Base-by-base conservation (phyloP, 2,329 filamentous ascomycete species). In the Neospermospora avenae region DNA sequence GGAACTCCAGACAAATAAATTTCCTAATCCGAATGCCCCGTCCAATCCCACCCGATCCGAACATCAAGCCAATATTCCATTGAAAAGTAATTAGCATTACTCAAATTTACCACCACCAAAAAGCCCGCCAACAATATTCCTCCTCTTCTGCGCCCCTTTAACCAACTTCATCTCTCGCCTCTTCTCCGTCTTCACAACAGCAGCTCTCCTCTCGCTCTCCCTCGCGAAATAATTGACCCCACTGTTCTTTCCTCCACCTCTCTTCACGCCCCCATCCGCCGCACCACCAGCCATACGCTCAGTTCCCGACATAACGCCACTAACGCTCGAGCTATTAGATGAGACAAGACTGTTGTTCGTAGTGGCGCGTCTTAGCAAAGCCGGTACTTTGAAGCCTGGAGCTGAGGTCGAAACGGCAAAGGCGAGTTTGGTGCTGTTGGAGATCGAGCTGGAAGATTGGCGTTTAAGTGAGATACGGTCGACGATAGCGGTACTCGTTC, bases 401-500 rank as follows among this genome's bases (percentile, higher is more conserved):
- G 71, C 64, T 60, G 73, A 67, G 2, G 75, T 68, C 5, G 75
- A 71, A 2, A 77, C 74, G n/a, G 70, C 67, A 71, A 90, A 90
- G 3, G 86, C 87, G 60, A 87, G 77, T 22, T 79, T 80, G 3
- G 74, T 67, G 18, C 67, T 71, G 20, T 70, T 68, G 39, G 69
- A 69, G 31, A 72, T 63, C 2, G 74, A 71, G 42, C 67, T 73
- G 14, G 75, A 78, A 0, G 78, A 80, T 18, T 74, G 75, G 46
- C 88, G 85, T 71, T 88, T 89, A 37, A 92, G 79, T 20, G 80
- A 82, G 64, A 93, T 86, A 58, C 91, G 88, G 74, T 96, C 89
- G 51, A 93, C 84, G 55, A 92, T 80, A 18, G 77, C 72, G 10
- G 64, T 76, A 60, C 73, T 74, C 55, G 67, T 75, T 82, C 74